These are phyloP conservation scores for Trichosanthes truncata DNA, from an alignment of 306 rosid species.

Conservation along the genomic window DNA sequence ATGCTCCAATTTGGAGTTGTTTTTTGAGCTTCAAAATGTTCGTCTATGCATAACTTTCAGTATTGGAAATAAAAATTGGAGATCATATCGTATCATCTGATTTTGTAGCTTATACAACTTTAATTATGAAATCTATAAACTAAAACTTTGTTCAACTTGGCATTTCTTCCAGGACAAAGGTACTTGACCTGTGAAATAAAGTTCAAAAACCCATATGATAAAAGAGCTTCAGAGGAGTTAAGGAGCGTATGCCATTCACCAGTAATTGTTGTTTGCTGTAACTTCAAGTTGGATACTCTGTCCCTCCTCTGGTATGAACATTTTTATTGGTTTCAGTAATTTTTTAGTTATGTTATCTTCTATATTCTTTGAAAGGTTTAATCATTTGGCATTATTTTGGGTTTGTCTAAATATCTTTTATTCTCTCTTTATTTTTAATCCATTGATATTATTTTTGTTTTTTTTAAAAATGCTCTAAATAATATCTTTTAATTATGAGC, in stretches of 20 bases:
- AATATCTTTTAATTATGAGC: no score
- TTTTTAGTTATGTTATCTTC: neutral
- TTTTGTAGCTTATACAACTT: neutral
- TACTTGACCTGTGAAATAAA: neutral
- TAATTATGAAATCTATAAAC: neutral
- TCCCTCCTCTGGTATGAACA: neutral
- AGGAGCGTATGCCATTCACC: slow-evolving; percentile 15
- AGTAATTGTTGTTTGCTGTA: neutral
- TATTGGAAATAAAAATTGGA: neutral
- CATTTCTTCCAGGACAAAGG: slow-evolving; percentile 12
- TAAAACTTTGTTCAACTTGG: neutral
- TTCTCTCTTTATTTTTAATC: no score
- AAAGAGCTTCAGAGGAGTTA: no score
- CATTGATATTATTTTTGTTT: no score
- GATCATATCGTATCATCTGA: neutral
- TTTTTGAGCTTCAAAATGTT: neutral
- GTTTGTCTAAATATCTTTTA: no score
- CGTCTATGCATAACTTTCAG: neutral
- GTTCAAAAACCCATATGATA: slow-evolving; percentile 32
- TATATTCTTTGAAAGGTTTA: no score
- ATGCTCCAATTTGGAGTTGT: no score
- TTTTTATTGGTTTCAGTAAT: neutral
- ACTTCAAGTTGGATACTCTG: neutral
- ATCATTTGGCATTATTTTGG: no score
- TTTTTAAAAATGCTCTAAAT: no score